Percentiles rank a stretch among this genome's conserved stretches.
These are phyloP conservation scores for Onygenales sp. DNA, from an alignment of 2,329 filamentous ascomycete genomes.

Conservation along the genomic window DNA sequence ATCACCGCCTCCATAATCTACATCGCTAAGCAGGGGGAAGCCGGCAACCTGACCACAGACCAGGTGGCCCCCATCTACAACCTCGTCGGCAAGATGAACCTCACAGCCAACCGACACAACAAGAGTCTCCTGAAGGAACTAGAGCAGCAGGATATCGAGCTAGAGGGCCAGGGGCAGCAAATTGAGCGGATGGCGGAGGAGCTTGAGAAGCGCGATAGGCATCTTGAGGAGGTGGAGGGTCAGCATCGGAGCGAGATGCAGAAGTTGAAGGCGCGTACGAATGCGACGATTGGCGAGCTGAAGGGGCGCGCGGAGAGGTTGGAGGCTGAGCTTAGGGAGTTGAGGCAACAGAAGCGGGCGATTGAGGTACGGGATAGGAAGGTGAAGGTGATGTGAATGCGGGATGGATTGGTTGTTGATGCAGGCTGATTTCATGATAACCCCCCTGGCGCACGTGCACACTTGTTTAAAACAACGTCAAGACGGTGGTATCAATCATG, in stretches of 20 bases:
- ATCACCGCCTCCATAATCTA: slow-evolving; percentile 21
- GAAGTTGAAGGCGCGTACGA: slow-evolving; percentile 11
- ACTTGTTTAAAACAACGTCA: too few relatives aligned
- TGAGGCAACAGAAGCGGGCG: neutral
- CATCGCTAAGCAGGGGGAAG: slow-evolving; percentile 18
- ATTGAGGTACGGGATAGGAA: too few relatives aligned
- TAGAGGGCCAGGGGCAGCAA: slow-evolving; percentile 1
- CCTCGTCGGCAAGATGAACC: slow-evolving; percentile 18
- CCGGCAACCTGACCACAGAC: slow-evolving; percentile 14
- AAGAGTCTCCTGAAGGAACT: slow-evolving; percentile 10
- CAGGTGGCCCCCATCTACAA: slow-evolving; percentile 19
- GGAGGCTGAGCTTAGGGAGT: slow-evolving; percentile 7
- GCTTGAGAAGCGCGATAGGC: neutral
- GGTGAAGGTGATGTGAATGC: neutral
- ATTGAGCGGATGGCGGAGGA: slow-evolving; percentile 11
- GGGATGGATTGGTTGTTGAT: neutral
- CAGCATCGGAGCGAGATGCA: slow-evolving; percentile 15
- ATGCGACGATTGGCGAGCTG: slow-evolving; percentile 11
- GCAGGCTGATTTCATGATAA: neutral
- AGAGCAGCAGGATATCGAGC: slow-evolving; percentile 10
- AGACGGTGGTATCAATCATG: too few relatives aligned
- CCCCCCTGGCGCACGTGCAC: too few relatives aligned
- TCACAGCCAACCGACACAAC: slow-evolving; percentile 11
- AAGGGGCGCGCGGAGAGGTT: slow-evolving; percentile 7
- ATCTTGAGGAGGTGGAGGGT: slow-evolving; percentile 9